A percentile compares a stretch with the other conserved stretches of the same genome.
These are phyloP conservation scores for Fusarium algeriense DNA, from an alignment of 2,329 filamentous ascomycete species.

Conservation along the genomic window DNA sequence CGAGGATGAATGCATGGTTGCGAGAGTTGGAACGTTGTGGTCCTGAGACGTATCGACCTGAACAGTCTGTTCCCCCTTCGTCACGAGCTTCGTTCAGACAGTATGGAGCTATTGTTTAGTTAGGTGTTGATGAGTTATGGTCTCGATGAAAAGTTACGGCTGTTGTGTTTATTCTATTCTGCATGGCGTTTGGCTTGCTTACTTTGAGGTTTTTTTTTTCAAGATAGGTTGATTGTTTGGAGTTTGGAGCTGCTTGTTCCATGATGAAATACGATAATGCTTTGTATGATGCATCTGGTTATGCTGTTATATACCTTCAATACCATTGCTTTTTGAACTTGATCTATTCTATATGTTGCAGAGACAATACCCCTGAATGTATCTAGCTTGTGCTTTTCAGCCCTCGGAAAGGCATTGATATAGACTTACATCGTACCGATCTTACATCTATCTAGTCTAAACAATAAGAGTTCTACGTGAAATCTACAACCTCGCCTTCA, in stretches of 20 bases:
- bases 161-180: slow-evolving; percentile 6
- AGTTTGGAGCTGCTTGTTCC: slow-evolving; percentile 7
- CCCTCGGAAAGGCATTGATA: neutral
- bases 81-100: slow-evolving; percentile 33
- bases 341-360: accelerated
- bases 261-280: neutral
- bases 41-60: slow-evolving; percentile 26
- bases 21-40: slow-evolving; percentile 42
- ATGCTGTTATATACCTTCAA: slow-evolving; percentile 11
- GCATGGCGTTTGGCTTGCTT: slow-evolving; percentile 27
- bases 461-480: too few relatives aligned
- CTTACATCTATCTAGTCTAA: too few relatives aligned
- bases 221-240: slow-evolving; percentile 8
- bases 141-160: slow-evolving; percentile 8
- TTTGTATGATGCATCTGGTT: slow-evolving; percentile 11
- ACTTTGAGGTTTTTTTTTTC: neutral
- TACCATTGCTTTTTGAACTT: slow-evolving; percentile 5
- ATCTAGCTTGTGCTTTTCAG: neutral
- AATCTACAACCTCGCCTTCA: slow-evolving; percentile 8
- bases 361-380: neutral
- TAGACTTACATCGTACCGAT: too few relatives aligned
- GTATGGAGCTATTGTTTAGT: slow-evolving; percentile 31
- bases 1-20: slow-evolving; percentile 51
- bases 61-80: slow-evolving; percentile 33
- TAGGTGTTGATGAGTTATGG: slow-evolving; percentile 2